A percentile compares a stretch with the other conserved stretches of the same genome.
Conservation (phyloP, 768 basidiomycete species). For the Pleurotus platypus region DNA sequence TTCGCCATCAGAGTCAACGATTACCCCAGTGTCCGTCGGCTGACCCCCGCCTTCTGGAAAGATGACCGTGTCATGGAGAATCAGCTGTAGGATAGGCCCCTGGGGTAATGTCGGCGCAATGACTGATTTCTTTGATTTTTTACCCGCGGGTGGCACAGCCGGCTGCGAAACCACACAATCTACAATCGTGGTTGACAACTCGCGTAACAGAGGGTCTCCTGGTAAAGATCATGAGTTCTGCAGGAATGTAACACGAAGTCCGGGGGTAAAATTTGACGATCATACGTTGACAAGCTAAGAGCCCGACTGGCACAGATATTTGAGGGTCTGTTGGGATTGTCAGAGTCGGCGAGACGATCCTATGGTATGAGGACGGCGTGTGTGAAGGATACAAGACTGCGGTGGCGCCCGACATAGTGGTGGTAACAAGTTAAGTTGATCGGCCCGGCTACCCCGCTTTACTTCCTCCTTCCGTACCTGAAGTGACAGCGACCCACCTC, state of each 20-base stretch:
- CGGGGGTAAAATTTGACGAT: conserved; percentile 7
- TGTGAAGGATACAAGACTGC: conserved; percentile 36
- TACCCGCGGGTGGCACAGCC: conserved; percentile 34
- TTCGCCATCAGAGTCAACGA: conserved; percentile 41
- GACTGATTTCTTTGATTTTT: conserved; percentile 57
- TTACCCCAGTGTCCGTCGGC: conserved; percentile 66
- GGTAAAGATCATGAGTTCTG: conserved; percentile 3
- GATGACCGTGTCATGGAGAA: conserved; percentile 72
- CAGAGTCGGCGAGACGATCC: conserved; percentile 57
- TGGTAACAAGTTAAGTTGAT: conserved; percentile 24
- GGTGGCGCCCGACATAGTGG: conserved; percentile 29
- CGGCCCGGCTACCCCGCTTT: conserved; percentile 21
- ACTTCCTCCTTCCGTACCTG: background rate
- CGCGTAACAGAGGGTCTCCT: conserved; percentile 70
- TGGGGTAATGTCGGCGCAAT: conserved; percentile 38
- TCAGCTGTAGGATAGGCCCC: conserved; percentile 56
- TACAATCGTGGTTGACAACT: conserved; percentile 56
- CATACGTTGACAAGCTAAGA: conserved; percentile 76
- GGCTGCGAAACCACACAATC: conserved; percentile 44
- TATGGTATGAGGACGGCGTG: conserved; percentile 61
- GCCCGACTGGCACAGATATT: conserved; percentile 63
- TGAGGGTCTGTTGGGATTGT: conserved; percentile 47
- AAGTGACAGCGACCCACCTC: conserved; percentile 5
- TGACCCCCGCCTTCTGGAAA: conserved; percentile 86
- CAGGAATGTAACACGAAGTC: conserved; percentile 6